Conservation (phyloP, 2,329 filamentous ascomycete species). For the Curvularia lunata region DNA sequence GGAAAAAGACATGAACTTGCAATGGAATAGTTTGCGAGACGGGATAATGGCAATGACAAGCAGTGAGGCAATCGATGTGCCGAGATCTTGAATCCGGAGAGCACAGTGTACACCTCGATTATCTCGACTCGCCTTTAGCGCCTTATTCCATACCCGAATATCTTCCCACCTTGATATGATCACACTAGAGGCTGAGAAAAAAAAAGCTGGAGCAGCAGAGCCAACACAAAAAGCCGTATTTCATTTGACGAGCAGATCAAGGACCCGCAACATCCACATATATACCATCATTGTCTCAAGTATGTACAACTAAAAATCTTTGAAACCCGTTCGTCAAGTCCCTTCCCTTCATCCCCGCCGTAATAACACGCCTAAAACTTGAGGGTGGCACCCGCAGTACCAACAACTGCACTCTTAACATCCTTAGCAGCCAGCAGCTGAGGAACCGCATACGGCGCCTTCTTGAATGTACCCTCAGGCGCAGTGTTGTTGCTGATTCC, state of each 20-base stretch:
- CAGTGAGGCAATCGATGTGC: too few species aligned
- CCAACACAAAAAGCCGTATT: not conserved
- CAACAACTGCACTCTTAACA: slow-evolving; percentile 50
- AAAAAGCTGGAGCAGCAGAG: not conserved
- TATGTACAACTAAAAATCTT: not conserved
- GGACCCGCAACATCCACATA: not conserved
- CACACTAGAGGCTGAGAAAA: too few species aligned
- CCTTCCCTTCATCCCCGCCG: not conserved
- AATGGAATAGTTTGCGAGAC: too few species aligned
- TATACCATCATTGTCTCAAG: not conserved
- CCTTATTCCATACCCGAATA: too few species aligned
- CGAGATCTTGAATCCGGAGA: too few species aligned
- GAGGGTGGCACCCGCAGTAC: slow-evolving; percentile 49
- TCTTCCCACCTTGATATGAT: too few species aligned
- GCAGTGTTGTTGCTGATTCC: slow-evolving; percentile 45
- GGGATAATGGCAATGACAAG: too few species aligned
- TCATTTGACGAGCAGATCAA: not conserved
- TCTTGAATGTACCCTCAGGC: slow-evolving; percentile 40
- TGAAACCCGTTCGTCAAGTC: not conserved
- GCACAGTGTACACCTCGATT: too few species aligned
- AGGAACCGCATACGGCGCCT: slow-evolving; percentile 44
- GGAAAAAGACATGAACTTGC: too few species aligned
- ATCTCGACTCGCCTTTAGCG: too few species aligned
- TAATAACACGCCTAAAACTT: slow-evolving; percentile 9
- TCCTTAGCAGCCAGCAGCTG: slow-evolving; percentile 41